These are phyloP conservation scores for Fusarium pseudoanthophilum DNA, from an alignment of 2,329 filamentous ascomycete species.

Conservation along the genomic window DNA sequence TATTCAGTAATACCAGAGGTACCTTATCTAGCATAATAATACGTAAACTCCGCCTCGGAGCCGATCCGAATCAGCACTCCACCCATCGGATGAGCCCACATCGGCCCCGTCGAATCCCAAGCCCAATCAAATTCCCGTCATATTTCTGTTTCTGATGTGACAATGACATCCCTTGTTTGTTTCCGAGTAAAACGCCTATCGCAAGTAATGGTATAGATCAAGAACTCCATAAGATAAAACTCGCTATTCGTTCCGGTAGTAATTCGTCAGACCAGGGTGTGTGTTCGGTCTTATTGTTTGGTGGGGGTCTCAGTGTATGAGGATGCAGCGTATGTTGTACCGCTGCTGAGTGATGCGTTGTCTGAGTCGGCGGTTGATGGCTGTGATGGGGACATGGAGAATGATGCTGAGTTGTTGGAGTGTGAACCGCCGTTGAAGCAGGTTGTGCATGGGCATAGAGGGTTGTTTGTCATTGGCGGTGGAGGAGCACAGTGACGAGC, in stretches of 20 bases:
- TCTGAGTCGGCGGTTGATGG: conserved; percentile 32
- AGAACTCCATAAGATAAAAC: background rate
- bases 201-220: conserved; percentile 35
- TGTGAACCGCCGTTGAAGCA: conserved; percentile 47
- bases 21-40: background rate
- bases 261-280: conserved; percentile 7
- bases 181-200: conserved; percentile 37
- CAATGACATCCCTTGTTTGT: conserved; percentile 8
- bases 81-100: conserved; percentile 11
- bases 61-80: conserved; percentile 23
- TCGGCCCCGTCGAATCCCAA: conserved; percentile 18
- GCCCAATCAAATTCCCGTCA: background rate
- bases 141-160: background rate
- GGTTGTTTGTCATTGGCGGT: conserved; percentile 49
- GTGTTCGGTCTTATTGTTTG: conserved; percentile 33
- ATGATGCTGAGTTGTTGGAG: conserved; percentile 29
- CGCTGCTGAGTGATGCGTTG: conserved; percentile 40
- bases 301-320: conserved; percentile 36
- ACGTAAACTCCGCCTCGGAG: conserved; percentile 20
- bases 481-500: conserved; percentile 54
- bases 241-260: conserved; percentile 19
- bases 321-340: conserved; percentile 32
- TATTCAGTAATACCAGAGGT: background rate
- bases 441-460: conserved; percentile 51
- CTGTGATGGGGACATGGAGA: conserved; percentile 18